phyloP scores from a whole-genome alignment of 2,329 filamentous ascomycete species.

The Scortechinia acanthostroma region DNA sequence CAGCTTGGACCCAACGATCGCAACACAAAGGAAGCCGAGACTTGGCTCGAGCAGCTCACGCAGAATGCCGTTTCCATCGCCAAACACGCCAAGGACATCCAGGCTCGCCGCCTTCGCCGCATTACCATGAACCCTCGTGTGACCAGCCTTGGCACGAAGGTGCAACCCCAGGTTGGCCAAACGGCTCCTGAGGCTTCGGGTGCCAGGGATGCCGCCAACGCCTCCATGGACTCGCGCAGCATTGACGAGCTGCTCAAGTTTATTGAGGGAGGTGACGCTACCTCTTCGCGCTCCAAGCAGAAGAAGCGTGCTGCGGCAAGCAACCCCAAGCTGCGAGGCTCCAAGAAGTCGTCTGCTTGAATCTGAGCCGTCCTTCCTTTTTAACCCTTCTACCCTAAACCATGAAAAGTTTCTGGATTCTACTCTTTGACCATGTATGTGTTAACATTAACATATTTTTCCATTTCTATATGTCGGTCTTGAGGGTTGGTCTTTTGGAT shows the following conservation, averaged over 20 bases:
- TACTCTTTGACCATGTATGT: too few relatives aligned
- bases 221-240: conserved; percentile 66
- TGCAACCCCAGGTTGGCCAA: conserved; percentile 21
- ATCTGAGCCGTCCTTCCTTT: neutral
- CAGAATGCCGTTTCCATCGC: conserved; percentile 91
- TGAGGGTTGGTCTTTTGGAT: too few relatives aligned
- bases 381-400: too few relatives aligned
- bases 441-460: too few relatives aligned
- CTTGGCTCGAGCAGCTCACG: conserved; percentile 91
- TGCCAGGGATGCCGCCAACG: conserved; percentile 13
- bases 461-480: too few relatives aligned
- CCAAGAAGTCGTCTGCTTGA: neutral
- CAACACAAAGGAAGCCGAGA: conserved; percentile 96
- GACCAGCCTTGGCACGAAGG: conserved; percentile 33
- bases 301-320: conserved; percentile 33
- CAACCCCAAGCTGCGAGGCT: conserved; percentile 47
- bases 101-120: conserved; percentile 53
- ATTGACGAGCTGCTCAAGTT: conserved; percentile 91
- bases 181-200: conserved; percentile 11
- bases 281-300: conserved; percentile 34
- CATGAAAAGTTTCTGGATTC: too few relatives aligned
- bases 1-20: conserved; percentile 84
- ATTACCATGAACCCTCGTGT: neutral
- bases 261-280: conserved; percentile 76
- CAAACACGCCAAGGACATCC: conserved; percentile 83